Evolutionary conservation across 1,139 yeast species (phyloP).

Genomic region (Scheffersomyces segobiensis): DNA sequence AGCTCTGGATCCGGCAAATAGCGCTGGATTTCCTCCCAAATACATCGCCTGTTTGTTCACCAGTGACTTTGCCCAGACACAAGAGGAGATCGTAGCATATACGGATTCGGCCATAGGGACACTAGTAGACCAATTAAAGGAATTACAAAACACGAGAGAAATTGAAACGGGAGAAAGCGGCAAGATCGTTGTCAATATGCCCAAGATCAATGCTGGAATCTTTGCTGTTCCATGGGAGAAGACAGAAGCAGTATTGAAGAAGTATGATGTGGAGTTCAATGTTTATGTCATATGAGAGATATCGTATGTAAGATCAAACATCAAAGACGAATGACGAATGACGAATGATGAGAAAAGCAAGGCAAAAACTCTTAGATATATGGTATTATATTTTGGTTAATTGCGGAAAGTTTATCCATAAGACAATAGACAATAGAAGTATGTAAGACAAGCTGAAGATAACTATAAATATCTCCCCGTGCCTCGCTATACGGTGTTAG

Average conservation of each 20-base stretch:
- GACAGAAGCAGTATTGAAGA: conserved; percentile 54
- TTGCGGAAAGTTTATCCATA: background rate
- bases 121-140: conserved; percentile 38
- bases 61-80: conserved; percentile 46
- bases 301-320: no score
- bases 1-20: conserved; percentile 28
- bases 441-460: background rate
- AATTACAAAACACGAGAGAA: conserved; percentile 12
- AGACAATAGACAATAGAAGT: background rate
- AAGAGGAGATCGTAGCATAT: conserved; percentile 41
- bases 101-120: conserved; percentile 52
- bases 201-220: conserved; percentile 77
- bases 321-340: no score
- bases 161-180: conserved; percentile 13
- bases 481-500: background rate
- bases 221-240: conserved; percentile 77
- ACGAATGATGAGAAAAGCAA: no score
- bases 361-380: background rate
- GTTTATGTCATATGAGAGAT: conserved; percentile 35
- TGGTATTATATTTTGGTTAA: no score
- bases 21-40: conserved; percentile 21
- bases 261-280: conserved; percentile 27
- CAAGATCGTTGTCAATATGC: conserved; percentile 52
- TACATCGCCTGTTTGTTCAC: conserved; percentile 70
- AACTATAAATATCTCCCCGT: background rate